Conservation (phyloP, 2,329 filamentous ascomycete species). For the Exophiala dermatitidis region DNA sequence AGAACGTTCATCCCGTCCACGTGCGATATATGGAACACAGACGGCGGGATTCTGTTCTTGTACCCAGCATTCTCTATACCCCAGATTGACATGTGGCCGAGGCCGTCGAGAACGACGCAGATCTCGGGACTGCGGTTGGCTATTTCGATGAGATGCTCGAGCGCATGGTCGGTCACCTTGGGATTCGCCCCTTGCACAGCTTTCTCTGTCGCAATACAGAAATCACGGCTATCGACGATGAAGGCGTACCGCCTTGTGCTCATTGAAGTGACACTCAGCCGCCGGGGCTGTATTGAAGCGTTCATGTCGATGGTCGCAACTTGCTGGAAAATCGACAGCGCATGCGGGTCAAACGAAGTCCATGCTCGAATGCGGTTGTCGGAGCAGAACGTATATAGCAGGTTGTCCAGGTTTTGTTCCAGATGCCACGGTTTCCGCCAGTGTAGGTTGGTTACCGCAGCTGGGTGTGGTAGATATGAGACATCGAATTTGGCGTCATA, state of each 20-base stretch:
- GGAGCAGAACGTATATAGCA: constrained; percentile 80
- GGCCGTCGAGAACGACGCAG: constrained; percentile 75
- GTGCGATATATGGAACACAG: constrained; percentile 81
- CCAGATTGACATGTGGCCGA: constrained; percentile 84
- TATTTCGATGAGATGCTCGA: constrained; percentile 79
- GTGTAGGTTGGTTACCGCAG: constrained; percentile 69
- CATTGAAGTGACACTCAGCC: constrained; percentile 35
- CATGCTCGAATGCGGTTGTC: constrained; percentile 78
- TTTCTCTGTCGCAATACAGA: constrained; percentile 67
- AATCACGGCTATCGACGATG: constrained; percentile 73
- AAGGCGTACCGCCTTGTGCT: constrained; percentile 60
- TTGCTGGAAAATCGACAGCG: constrained; percentile 64
- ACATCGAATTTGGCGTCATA: constrained; percentile 88
- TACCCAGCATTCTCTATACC: constrained; percentile 79
- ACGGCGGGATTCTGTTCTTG: constrained; percentile 56
- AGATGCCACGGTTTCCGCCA: constrained; percentile 75
- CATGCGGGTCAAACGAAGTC: constrained; percentile 66
- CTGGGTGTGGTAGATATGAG: constrained; percentile 79
- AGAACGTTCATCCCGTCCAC: constrained; percentile 52
- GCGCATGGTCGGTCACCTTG: constrained; percentile 59
- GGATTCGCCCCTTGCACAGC: constrained; percentile 59
- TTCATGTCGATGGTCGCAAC: constrained; percentile 75
- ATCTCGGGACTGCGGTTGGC: constrained; percentile 81
- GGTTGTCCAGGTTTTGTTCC: constrained; percentile 74
- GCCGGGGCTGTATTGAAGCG: constrained; percentile 57